Base-by-base conservation (phyloP, 805 yeast genomes). In the Lipomyces sp. region DNA sequence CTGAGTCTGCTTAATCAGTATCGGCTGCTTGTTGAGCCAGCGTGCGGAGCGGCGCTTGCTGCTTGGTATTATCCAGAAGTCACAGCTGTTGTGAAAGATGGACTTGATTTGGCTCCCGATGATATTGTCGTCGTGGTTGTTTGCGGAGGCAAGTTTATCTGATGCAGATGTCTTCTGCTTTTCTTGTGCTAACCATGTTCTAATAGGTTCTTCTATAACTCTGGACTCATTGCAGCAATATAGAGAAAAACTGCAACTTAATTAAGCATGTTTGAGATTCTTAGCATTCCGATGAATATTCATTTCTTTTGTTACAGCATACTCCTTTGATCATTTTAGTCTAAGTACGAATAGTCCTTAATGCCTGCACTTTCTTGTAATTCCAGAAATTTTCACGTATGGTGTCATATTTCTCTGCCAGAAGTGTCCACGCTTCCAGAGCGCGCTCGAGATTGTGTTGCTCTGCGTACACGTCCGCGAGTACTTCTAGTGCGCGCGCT, bases 31-130 rank as follows among this genome's bases (percentile, higher is more conserved):
- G 77, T 81, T 0, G 88, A 83, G 63, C 87, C 87, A 0, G 88
- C 88, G 1, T 83, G 88, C 65, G 87, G 87, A 2, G 85, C 85
- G 1, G 79, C 86, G 0, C 63, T 83, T 26, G 75, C 82, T 21
- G 71, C 80, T 6, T 47, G 70, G 31, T 48, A 48, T 23, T 29
- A 47, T 16, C n/a, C n/a, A 8, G 33, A 21, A 16, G 18, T 22
- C 13, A 26, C 10, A 6, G 10, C 10, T 10, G 10, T 26, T 6
- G 10, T 26, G 29, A 39, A 39, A 14, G 41, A 37, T 1, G 21
- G 18, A 21, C 19, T 53, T 10, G 19, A 18, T 7, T 16, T 49
- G 18, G 31, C 4, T 2, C 5, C 11, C 5, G 49, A 49, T 19
- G 41, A 44, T 26, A 38, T 45, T 23, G 47, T 40, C 23, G 57